Evolutionary conservation across 805 yeast species (phyloP), one percentile per base, ranked within the genome.

Genomic region (Candida maltosa): DNA sequence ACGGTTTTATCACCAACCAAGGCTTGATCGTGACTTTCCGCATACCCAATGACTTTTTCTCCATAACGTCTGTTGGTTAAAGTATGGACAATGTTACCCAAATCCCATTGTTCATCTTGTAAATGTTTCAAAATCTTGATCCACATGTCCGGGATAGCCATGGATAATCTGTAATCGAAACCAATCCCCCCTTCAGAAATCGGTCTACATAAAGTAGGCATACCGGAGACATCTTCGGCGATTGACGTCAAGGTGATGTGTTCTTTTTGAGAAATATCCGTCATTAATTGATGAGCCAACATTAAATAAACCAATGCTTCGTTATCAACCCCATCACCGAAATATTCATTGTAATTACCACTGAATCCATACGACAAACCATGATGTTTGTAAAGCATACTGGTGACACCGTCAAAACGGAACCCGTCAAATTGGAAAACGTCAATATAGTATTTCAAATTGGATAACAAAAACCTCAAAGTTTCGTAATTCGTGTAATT

Each of bases 61-160:
- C 79, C 78, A 58, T 88, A 79, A 45, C 98, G 75, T 51, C 97
- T 75, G 62, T 91, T 93, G 22, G 95, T 79, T 49, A 91, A 71
- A 2, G 95, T 86, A 54, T 77, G 81, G 15, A 80, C 81, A 38
- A 91, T 88, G 41, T 73, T 67, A 29, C 83, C 87, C 67, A 91
- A 61, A 50, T 89, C 87, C 98, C 98, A 91, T 34, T 87, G 83
- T 41, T 89, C 96, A 58, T 91, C 97, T 29, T 62, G 53, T 40
- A 73, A 64, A 55, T 89, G 97, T 56, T 93, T 91, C 48, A 91
- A 64, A 31, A 88, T 60, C 59, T 93, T 93, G 65, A 91, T 91
- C 98, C 98, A 91, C 97, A 91, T 91, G 59, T 91, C 98, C 4
- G 98, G 98, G 40, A 91, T 70, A 1, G 97, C 97, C 98, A 91